phyloP scores from a whole-genome alignment of 306 rosid genomes.

The Lablab purpureus region DNA sequence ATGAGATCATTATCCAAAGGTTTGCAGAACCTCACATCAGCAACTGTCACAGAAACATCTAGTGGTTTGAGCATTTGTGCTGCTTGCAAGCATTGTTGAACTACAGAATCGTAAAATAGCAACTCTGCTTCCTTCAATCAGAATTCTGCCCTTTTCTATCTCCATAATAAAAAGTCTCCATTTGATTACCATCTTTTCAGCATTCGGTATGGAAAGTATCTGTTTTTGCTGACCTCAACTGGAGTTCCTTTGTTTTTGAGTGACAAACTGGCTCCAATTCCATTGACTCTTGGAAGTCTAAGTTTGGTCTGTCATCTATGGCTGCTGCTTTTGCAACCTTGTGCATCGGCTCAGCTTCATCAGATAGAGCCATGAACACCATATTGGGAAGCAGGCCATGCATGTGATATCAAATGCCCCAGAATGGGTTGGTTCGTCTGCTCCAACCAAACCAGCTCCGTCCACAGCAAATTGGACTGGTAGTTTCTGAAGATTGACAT shows the following conservation, averaged over 20 bases:
- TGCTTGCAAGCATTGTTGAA: conserved; percentile 77
- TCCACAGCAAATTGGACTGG: conserved; percentile 84
- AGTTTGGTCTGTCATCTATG: conserved; percentile 86
- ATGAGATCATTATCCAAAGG: conserved; percentile 77
- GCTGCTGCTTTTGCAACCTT: conserved; percentile 83
- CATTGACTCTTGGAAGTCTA: conserved; percentile 83
- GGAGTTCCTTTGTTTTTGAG: conserved; percentile 66
- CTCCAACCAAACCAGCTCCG: conserved; percentile 83
- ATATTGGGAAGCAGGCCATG: conserved; percentile 93
- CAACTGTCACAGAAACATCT: conserved; percentile 65
- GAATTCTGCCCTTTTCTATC: conserved; percentile 82
- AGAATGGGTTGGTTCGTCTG: conserved; percentile 92
- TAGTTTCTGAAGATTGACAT: conserved; percentile 81
- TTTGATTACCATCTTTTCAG: conserved; percentile 1
- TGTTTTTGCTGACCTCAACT: conserved; percentile 61
- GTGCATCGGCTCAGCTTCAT: conserved; percentile 85
- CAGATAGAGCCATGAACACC: conserved; percentile 91
- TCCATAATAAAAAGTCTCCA: conserved; percentile 27
- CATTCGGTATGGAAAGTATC: background rate
- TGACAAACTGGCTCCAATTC: conserved; percentile 70
- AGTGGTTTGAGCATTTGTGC: conserved; percentile 56
- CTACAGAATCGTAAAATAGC: conserved; percentile 71
- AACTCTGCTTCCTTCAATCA: conserved; percentile 70
- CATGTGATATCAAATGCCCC: conserved; percentile 86
- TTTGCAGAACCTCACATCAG: conserved; percentile 85